Conservation (phyloP, 345 rosid species). For the Sonneratia caseolaris region DNA sequence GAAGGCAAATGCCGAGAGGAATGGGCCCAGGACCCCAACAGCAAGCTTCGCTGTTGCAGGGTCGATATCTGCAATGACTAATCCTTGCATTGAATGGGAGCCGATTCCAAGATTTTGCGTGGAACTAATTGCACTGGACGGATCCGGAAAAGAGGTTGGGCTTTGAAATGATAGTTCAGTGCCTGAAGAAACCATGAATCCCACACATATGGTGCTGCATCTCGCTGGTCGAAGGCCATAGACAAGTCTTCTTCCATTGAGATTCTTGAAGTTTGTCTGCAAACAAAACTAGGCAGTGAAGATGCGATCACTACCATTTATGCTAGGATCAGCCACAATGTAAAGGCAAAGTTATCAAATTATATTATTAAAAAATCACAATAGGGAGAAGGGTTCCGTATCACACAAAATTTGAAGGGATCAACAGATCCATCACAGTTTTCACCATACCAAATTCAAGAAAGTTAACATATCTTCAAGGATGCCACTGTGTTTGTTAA, state of each 20-base stretch:
- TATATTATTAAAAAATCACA: neutral
- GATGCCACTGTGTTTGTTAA: no score
- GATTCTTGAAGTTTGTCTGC: conserved; percentile 13
- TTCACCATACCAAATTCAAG: no score
- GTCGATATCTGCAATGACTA: conserved; percentile 51
- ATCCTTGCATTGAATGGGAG: conserved; percentile 11
- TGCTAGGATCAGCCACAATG: neutral
- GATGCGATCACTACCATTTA: neutral
- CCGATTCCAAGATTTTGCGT: conserved; percentile 3
- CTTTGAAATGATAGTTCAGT: neutral
- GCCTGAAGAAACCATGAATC: conserved; percentile 1
- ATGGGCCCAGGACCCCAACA: conserved; percentile 57
- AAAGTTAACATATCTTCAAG: no score
- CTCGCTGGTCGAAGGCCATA: neutral
- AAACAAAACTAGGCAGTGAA: conserved; percentile 2
- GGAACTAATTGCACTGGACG: neutral
- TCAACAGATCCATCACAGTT: no score
- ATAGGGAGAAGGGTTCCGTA: neutral
- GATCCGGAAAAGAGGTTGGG: neutral
- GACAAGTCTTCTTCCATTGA: conserved; percentile 6
- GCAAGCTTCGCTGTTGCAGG: conserved; percentile 69
- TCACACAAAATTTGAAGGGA: neutral
- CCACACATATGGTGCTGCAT: conserved; percentile 2
- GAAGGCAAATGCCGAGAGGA: conserved; percentile 63
- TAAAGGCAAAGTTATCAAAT: no score